A percentile compares a stretch with the other conserved stretches of the same genome.
These are phyloP conservation scores for Lipomyces yamadae DNA, from an alignment of 805 yeast genomes.

Conservation along the genomic window DNA sequence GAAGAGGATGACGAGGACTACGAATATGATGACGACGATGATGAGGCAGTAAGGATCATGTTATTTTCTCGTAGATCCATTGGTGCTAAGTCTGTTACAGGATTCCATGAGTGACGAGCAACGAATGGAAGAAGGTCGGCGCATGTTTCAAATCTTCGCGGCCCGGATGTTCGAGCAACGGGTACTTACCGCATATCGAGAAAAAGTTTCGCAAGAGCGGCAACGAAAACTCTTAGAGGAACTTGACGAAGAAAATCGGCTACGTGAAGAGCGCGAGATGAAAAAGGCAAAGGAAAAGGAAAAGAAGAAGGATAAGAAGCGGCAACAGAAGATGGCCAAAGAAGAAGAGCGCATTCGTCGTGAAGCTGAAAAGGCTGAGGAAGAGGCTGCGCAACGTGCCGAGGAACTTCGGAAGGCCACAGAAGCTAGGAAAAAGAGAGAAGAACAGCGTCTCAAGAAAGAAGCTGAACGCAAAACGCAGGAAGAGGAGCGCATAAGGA, in stretches of 20 bases:
- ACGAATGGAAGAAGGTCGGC: constrained; percentile 76
- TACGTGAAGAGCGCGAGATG: constrained; percentile 41
- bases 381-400: constrained; percentile 37
- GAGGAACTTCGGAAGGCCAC: constrained; percentile 34
- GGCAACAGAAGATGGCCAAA: constrained; percentile 47
- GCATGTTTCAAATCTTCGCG: constrained; percentile 77
- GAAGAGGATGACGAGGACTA: constrained; percentile 43
- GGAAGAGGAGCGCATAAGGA: constrained; percentile 38
- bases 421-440: constrained; percentile 37
- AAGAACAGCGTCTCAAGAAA: constrained; percentile 38
- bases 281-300: constrained; percentile 49
- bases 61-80: not conserved
- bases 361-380: constrained; percentile 46
- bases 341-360: constrained; percentile 48
- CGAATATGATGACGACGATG: constrained; percentile 40
- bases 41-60: constrained; percentile 24
- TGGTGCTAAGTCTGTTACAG: constrained; percentile 5
- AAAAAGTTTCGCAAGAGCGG: constrained; percentile 74
- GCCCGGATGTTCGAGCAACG: constrained; percentile 77
- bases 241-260: constrained; percentile 41
- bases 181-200: constrained; percentile 75
- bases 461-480: constrained; percentile 44
- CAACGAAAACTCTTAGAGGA: constrained; percentile 47
- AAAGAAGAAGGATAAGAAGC: constrained; percentile 50
- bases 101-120: constrained; percentile 54